Evolutionary conservation across 495 filamentous ascomycete species (phyloP), one percentile per base, ranked within the genome.

Genomic region (Ascodesmis nigricans): DNA sequence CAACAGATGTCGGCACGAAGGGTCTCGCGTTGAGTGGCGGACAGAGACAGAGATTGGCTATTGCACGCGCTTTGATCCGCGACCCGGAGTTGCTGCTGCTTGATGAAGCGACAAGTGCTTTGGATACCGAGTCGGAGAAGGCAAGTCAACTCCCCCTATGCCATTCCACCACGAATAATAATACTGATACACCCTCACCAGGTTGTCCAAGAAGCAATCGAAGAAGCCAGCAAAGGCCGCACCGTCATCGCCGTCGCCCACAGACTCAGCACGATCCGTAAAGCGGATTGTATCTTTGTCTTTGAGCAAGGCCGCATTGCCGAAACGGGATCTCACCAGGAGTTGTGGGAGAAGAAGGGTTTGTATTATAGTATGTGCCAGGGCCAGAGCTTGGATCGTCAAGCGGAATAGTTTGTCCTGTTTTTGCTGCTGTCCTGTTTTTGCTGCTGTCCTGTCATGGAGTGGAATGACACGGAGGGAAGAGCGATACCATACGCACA

Each of bases 161-260:
- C n/a, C n/a, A n/a, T n/a, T n/a, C n/a, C n/a, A n/a, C n/a, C n/a
- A n/a, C n/a, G n/a, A n/a, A n/a, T n/a, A n/a, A n/a, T n/a, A n/a
- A n/a, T n/a, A n/a, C n/a, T n/a, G n/a, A n/a, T n/a, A n/a, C n/a
- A n/a, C n/a, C n/a, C n/a, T n/a, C n/a, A n/a, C n/a, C 64, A 64
- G 45, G 53, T 73, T n/a, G 61, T 90, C 8, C 75, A 82, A 53
- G 61, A 61, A 17, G 74, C 73, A 1, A 60, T 84, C 29, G 69
- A 73, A 41, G 53, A 61, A 17, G 64, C 69, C 4, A 57, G 65
- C 3, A 57, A 57, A 20, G 63, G 59, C 7, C 53, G 73, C 35
- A 87, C 73, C 0, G 73, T 71, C 27, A 59, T 83, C 20, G 75
- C 69, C 0, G 72, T 87, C 22, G 78, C 78, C 1, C 69, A 75